phyloP scores from a whole-genome alignment of 306 rosid genomes.

The Lathyrus sativus region DNA sequence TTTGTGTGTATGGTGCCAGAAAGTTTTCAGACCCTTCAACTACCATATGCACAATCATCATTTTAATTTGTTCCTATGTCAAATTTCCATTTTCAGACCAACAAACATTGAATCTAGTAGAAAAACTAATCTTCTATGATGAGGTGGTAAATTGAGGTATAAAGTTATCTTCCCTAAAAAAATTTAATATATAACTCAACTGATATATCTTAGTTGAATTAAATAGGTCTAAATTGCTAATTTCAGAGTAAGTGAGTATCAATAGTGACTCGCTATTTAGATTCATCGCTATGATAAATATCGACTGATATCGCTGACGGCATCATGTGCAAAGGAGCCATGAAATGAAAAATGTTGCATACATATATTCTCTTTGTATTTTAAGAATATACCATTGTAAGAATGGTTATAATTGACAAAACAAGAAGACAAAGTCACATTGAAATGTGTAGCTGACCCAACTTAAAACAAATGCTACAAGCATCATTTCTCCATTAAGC shows the following conservation, averaged over 20 bases:
- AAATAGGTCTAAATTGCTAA: too few relatives aligned
- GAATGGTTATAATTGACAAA: conserved; percentile 20
- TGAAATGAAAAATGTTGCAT: neutral
- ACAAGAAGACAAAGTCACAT: conserved; percentile 35
- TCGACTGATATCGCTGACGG: too few relatives aligned
- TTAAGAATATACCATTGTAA: conserved; percentile 21
- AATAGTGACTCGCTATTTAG: too few relatives aligned
- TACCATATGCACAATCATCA: conserved; percentile 37
- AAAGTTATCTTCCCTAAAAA: too few relatives aligned
- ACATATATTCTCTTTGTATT: conserved; percentile 31
- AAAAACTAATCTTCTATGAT: neutral
- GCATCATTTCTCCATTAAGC: conserved; percentile 39
- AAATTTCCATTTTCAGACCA: conserved; percentile 19
- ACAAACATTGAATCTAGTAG: neutral
- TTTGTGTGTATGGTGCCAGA: conserved; percentile 28
- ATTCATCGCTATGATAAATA: too few relatives aligned
- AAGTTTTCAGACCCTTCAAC: conserved; percentile 38
- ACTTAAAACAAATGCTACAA: conserved; percentile 32
- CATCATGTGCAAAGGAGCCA: neutral
- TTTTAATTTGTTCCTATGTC: conserved; percentile 27
- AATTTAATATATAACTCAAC: too few relatives aligned
- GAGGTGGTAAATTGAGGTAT: too few relatives aligned
- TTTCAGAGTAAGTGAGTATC: too few relatives aligned
- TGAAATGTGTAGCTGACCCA: conserved; percentile 36
- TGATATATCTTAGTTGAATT: too few relatives aligned